Evolutionary conservation across 495 filamentous ascomycete species (phyloP).

Genomic region (Penicillium robsamsonii): DNA sequence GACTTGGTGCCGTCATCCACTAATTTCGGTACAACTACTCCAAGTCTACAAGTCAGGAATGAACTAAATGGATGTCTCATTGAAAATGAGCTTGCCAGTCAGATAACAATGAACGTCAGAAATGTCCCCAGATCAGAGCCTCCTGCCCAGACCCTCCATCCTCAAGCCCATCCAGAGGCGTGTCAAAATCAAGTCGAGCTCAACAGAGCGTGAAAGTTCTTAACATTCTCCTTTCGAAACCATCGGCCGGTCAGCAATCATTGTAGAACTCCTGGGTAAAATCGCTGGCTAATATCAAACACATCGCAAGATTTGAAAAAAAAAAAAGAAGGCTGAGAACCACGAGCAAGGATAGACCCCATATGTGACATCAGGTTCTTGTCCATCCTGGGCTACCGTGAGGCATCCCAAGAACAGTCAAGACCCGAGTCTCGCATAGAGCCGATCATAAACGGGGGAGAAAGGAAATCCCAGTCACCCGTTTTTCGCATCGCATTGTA

Average conservation of each 20-base stretch:
- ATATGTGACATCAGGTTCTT: not conserved
- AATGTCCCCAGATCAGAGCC: not conserved
- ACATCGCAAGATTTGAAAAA: not conserved
- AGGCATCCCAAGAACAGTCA: conserved; percentile 6
- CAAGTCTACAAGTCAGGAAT: not conserved
- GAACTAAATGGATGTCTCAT: not conserved
- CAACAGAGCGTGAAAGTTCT: not conserved
- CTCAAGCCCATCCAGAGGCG: not conserved
- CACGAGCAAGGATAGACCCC: not conserved
- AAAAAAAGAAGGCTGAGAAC: not conserved
- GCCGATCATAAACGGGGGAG: not conserved
- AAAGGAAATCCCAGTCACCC: not conserved
- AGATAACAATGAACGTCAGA: not conserved
- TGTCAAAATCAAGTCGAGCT: not conserved
- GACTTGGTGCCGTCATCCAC: not conserved
- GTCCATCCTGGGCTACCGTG: not conserved
- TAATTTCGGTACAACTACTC: not conserved
- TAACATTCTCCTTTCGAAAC: not conserved
- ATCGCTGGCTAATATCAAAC: not conserved
- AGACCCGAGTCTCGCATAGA: not conserved
- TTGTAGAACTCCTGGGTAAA: not conserved
- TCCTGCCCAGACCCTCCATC: conserved; percentile 7
- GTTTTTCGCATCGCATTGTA: not conserved
- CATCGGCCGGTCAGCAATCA: conserved; percentile 3
- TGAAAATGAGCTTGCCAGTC: not conserved